These are phyloP conservation scores for Starmera stellimalicola DNA, from an alignment of 1,139 yeast genomes.

Conservation along the genomic window DNA sequence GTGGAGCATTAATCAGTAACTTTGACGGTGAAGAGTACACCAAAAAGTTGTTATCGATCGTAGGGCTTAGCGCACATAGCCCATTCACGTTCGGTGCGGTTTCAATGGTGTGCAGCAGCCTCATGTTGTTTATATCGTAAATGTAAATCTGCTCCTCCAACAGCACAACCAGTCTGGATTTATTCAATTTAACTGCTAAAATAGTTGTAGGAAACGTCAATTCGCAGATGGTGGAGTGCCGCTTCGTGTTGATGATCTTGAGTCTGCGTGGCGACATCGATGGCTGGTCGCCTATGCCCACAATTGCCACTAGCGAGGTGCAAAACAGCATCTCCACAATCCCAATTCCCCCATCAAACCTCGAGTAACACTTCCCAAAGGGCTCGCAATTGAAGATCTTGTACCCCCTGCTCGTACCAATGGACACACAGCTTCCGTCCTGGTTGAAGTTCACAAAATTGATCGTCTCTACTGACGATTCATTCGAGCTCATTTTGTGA, in stretches of 20 bases:
- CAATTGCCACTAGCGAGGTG: constrained; percentile 79
- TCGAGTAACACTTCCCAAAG: constrained; percentile 69
- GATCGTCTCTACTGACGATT: constrained; percentile 7
- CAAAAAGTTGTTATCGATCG: constrained; percentile 50
- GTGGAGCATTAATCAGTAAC: constrained; percentile 16
- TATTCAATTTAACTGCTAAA: constrained; percentile 67
- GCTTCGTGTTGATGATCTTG: constrained; percentile 73
- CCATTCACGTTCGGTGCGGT: constrained; percentile 64
- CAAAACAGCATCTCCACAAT: constrained; percentile 87
- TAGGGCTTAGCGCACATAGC: constrained; percentile 51
- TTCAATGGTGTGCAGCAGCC: constrained; percentile 78
- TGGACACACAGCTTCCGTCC: constrained; percentile 79
- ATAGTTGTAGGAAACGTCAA: constrained; percentile 83
- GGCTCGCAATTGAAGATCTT: constrained; percentile 85
- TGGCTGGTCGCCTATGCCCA: constrained; percentile 81
- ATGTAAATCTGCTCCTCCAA: constrained; percentile 81
- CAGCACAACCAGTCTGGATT: constrained; percentile 63
- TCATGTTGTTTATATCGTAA: constrained; percentile 85
- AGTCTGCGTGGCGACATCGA: constrained; percentile 72
- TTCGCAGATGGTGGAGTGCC: constrained; percentile 67
- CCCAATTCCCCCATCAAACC: constrained; percentile 48
- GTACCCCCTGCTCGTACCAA: constrained; percentile 73
- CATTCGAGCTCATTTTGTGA: not conserved
- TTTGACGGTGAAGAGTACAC: constrained; percentile 80
- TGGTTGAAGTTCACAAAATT: constrained; percentile 67